Percentiles rank a stretch among this genome's conserved stretches.
phyloP scores from a whole-genome alignment of 768 basidiomycete species.

The Kondoa malvinella region DNA sequence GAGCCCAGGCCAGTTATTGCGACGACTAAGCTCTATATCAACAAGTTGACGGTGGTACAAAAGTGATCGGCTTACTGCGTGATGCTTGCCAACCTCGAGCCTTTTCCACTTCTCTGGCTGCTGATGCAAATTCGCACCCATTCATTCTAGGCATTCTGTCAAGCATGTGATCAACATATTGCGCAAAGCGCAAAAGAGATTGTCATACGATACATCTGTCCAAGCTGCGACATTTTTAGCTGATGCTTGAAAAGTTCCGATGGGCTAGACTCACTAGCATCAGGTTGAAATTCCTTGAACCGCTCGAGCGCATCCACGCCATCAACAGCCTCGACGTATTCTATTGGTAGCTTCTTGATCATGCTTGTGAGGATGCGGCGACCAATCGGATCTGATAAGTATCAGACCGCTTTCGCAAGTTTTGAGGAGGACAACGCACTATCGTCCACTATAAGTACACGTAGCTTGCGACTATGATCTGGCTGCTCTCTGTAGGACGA shows the following conservation, averaged over 20 bases:
- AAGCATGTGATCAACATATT: not conserved
- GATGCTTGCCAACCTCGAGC: not conserved
- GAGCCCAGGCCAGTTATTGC: not conserved
- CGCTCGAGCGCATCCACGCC: not conserved
- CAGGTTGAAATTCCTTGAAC: not conserved
- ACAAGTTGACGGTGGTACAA: not conserved
- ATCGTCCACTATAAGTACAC: not conserved
- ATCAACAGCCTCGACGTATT: not conserved
- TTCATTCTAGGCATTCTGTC: not conserved
- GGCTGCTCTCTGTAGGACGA: not conserved
- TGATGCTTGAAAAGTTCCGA: not conserved
- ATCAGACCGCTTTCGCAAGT: too few relatives aligned
- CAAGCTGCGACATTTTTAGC: not conserved
- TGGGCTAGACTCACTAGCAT: not conserved
- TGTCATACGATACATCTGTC: not conserved
- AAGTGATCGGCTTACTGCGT: not conserved
- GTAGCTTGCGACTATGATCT: not conserved
- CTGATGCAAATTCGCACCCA: not conserved
- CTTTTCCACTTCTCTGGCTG: not conserved
- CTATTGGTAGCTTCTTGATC: not conserved
- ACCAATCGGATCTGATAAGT: constrained; percentile 1
- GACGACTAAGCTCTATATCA: not conserved
- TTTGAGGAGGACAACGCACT: too few relatives aligned
- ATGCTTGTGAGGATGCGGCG: not conserved
- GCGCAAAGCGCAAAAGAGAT: not conserved